These are phyloP conservation scores for Hordeum pubiflorum DNA, from an alignment of 202 grass and related monocot species.

Conservation along the genomic window DNA sequence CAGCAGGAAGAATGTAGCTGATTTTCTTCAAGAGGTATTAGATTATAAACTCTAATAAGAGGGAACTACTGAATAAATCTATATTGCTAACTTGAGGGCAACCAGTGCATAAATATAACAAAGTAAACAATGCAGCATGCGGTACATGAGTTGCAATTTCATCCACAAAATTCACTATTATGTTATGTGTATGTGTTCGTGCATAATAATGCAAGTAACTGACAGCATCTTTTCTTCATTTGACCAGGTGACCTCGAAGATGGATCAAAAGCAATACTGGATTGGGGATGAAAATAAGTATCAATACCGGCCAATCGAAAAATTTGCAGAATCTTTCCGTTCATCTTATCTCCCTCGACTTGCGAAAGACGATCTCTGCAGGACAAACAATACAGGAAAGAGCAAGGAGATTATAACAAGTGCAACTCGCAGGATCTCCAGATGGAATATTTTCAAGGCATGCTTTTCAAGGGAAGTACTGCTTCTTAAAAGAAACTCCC, in stretches of 20 bases:
- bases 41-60: neutral
- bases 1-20: conserved; percentile 78
- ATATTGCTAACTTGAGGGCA: neutral
- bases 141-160: neutral
- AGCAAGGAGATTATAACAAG: conserved; percentile 28
- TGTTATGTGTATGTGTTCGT: neutral
- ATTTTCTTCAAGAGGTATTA: conserved; percentile 98
- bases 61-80: neutral
- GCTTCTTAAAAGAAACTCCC: conserved; percentile 73
- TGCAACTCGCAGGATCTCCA: conserved; percentile 43
- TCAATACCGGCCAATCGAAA: conserved; percentile 53
- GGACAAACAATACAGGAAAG: conserved; percentile 26
- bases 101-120: neutral
- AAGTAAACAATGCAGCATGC: neutral
- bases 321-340: conserved; percentile 57
- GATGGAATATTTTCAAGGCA: conserved; percentile 84
- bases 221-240: conserved; percentile 5
- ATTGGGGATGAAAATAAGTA: conserved; percentile 52
- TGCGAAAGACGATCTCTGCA: conserved; percentile 17
- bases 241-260: conserved; percentile 79
- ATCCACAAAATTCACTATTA: neutral
- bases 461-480: conserved; percentile 85
- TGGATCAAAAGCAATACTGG: conserved; percentile 99
- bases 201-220: conserved; percentile 12
- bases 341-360: conserved; percentile 35